phyloP scores from a whole-genome alignment of 805 yeast genomes.

The Teunomyces tritomae region DNA sequence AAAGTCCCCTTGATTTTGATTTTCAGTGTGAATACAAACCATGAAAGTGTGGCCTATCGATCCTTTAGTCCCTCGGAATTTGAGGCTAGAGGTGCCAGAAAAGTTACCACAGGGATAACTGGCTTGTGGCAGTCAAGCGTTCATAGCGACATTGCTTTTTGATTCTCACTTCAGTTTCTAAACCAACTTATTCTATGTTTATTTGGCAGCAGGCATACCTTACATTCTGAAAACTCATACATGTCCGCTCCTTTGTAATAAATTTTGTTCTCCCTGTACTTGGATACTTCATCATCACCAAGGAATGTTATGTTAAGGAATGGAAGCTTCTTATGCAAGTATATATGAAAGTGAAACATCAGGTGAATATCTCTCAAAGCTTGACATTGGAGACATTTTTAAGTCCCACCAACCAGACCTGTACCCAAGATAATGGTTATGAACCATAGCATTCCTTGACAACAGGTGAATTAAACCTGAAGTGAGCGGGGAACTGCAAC shows the following conservation, averaged over 20 bases:
- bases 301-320: not conserved
- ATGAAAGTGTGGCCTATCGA: no score
- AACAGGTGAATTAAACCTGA: not conserved
- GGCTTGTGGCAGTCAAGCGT: no score
- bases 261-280: not conserved
- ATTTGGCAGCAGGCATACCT: not conserved
- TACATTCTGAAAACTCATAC: not conserved
- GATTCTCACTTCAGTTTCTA: not conserved
- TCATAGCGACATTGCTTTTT: no score
- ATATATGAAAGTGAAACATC: not conserved
- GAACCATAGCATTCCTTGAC: not conserved
- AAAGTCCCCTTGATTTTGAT: no score
- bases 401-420: not conserved
- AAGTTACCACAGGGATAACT: no score
- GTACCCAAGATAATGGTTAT: not conserved
- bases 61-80: no score
- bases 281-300: not conserved
- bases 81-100: no score
- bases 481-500: no score
- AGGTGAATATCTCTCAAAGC: not conserved
- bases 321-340: not conserved
- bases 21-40: no score
- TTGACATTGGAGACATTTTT: not conserved
- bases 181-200: not conserved
- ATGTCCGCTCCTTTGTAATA: not conserved